These are phyloP conservation scores for Diaporthe australafricana DNA, from an alignment of 2,329 filamentous ascomycete genomes.

Conservation along the genomic window DNA sequence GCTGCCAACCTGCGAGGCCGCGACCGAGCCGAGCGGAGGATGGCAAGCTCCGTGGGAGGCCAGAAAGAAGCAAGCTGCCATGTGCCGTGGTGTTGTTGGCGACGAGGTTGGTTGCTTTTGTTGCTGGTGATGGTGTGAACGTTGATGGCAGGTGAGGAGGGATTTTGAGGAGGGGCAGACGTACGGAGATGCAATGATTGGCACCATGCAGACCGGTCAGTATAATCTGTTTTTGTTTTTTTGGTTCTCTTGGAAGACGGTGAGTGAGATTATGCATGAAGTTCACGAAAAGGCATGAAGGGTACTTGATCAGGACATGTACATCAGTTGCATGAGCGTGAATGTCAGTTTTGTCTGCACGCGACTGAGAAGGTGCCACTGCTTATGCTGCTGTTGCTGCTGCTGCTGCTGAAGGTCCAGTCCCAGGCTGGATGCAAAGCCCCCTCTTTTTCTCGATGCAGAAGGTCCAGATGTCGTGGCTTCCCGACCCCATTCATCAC, in stretches of 20 bases:
- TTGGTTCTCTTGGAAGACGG: conserved; percentile 13
- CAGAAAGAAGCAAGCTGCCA: not conserved
- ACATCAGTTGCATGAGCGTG: not conserved
- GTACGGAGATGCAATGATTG: conserved; percentile 4
- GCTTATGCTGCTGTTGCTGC: not conserved
- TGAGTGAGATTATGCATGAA: not conserved
- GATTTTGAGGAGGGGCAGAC: not conserved
- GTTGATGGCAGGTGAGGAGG: not conserved
- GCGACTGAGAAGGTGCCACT: no score
- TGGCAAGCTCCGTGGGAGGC: conserved; percentile 6
- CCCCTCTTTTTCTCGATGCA: not conserved
- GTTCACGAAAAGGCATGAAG: not conserved
- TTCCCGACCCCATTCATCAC: not conserved
- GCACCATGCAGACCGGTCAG: conserved; percentile 15
- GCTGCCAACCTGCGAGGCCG: not conserved
- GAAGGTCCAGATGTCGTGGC: conserved; percentile 9
- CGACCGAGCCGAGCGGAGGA: conserved; percentile 9
- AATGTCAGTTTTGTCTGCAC: not conserved
- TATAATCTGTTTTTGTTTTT: not conserved
- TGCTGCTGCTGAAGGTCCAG: not conserved
- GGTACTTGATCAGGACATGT: conserved; percentile 12
- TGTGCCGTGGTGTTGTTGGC: not conserved
- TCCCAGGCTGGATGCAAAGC: not conserved
- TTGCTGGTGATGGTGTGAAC: conserved; percentile 6
- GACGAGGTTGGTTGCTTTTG: conserved; percentile 12